Conservation (phyloP, 805 yeast species). For the Ogataea siamensis region DNA sequence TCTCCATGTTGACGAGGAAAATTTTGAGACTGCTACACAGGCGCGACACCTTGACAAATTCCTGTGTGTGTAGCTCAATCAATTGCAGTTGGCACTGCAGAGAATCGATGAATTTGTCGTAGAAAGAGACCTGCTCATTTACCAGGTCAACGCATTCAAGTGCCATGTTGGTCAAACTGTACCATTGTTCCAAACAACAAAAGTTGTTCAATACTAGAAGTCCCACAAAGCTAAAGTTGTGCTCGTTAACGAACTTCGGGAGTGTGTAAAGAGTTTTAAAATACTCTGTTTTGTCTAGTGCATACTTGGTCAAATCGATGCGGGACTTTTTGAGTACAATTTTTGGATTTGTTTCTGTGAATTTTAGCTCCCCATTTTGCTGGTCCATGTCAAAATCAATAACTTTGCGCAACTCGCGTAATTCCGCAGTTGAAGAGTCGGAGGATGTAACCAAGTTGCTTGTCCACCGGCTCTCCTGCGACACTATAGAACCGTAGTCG, state of each 20-base stretch:
- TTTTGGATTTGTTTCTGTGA: conserved; percentile 43
- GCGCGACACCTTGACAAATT: conserved; percentile 9
- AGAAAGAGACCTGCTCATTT: conserved; percentile 26
- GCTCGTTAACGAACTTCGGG: conserved; percentile 47
- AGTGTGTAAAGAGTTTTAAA: conserved; percentile 35
- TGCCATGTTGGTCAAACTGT: conserved; percentile 44
- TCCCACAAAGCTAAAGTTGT: conserved; percentile 50
- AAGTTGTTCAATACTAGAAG: conserved; percentile 57
- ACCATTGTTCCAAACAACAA: conserved; percentile 67
- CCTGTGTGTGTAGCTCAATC: conserved; percentile 34
- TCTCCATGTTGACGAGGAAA: conserved; percentile 16
- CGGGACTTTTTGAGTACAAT: conserved; percentile 35
- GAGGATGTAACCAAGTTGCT: conserved; percentile 40
- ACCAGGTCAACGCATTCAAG: conserved; percentile 37
- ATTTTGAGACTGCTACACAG: conserved; percentile 13
- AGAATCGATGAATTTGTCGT: conserved; percentile 31
- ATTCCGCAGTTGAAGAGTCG: conserved; percentile 51
- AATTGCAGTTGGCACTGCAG: conserved; percentile 38
- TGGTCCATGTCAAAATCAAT: conserved; percentile 24
- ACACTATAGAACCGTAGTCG: conserved; percentile 6
- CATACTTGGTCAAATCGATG: conserved; percentile 45
- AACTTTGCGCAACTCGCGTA: conserved; percentile 38
- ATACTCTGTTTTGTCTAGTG: conserved; percentile 63
- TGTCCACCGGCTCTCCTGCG: conserved; percentile 12
- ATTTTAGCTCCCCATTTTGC: conserved; percentile 39